These are phyloP conservation scores for Posidonia australis DNA, from an alignment of 106 monocot genomes.

Conservation along the genomic window DNA sequence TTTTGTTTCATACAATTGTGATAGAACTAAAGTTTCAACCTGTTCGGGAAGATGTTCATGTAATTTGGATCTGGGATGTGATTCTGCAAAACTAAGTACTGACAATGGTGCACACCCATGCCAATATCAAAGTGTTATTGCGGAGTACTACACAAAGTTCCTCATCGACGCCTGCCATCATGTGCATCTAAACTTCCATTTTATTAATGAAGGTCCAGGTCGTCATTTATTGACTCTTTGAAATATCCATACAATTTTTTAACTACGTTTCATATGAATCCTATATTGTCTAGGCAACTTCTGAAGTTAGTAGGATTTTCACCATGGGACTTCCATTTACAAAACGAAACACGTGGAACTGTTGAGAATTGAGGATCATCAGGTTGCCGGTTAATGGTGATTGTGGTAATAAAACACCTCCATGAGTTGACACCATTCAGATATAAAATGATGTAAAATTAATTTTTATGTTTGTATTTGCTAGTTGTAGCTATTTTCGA, in stretches of 20 bases:
- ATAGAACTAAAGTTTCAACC: constrained; percentile 18
- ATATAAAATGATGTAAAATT: too few relatives aligned
- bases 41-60: constrained; percentile 79
- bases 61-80: constrained; percentile 18
- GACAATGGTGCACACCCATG: constrained; percentile 57
- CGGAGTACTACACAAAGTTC: constrained; percentile 40
- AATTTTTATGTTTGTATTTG: too few relatives aligned
- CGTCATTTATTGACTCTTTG: too few relatives aligned
- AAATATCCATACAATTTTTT: too few relatives aligned
- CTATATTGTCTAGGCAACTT: constrained; percentile 33
- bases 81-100: constrained; percentile 28
- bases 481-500: too few relatives aligned
- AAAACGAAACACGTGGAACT: constrained; percentile 72
- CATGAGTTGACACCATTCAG: too few relatives aligned
- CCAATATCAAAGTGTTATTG: constrained; percentile 65
- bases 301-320: constrained; percentile 85
- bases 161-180: constrained; percentile 43
- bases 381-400: too few relatives aligned
- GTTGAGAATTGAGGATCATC: too few relatives aligned
- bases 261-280: not conserved
- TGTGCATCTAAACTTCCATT: constrained; percentile 5
- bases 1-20: constrained; percentile 74
- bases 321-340: constrained; percentile 86
- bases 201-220: too few relatives aligned
- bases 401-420: too few relatives aligned